phyloP scores from a whole-genome alignment of 2,329 filamentous ascomycete species.

The Phialocephala sp. region DNA sequence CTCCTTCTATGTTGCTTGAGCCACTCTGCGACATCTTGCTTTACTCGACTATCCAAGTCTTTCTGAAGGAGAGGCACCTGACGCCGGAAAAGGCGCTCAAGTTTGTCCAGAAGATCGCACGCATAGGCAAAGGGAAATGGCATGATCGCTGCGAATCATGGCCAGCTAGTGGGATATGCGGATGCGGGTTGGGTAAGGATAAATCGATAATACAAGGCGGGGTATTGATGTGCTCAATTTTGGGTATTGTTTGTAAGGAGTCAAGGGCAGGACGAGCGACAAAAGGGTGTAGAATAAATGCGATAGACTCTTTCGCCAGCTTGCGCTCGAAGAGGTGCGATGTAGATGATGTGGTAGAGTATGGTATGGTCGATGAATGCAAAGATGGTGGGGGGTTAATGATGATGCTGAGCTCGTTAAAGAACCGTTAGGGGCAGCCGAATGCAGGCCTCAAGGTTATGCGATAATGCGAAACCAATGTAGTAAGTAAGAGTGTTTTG shows the following conservation, averaged over 20 bases:
- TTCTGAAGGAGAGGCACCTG: slow-evolving; percentile 48
- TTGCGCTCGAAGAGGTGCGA: neutral
- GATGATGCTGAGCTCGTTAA: neutral
- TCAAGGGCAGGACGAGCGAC: neutral
- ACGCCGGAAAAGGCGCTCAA: slow-evolving; percentile 54
- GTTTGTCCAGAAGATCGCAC: slow-evolving; percentile 74
- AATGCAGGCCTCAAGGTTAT: neutral
- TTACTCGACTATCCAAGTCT: slow-evolving; percentile 59
- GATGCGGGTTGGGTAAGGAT: neutral
- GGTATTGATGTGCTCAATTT: neutral
- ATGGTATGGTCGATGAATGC: neutral
- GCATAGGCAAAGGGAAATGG: slow-evolving; percentile 71
- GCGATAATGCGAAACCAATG: neutral
- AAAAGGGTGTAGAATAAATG: neutral
- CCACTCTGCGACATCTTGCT: slow-evolving; percentile 65
- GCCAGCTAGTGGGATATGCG: neutral
- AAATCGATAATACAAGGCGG: neutral
- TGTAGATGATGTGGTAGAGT: neutral
- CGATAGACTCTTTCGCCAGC: neutral
- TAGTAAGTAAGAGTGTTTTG: neutral
- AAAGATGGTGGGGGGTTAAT: neutral
- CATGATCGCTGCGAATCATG: slow-evolving; percentile 50
- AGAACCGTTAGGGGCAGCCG: neutral
- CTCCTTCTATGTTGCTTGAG: slow-evolving; percentile 65
- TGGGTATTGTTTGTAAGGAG: neutral